Evolutionary conservation across 495 filamentous ascomycete species (phyloP).

Genomic region (Amphirosellinia nigrospora): DNA sequence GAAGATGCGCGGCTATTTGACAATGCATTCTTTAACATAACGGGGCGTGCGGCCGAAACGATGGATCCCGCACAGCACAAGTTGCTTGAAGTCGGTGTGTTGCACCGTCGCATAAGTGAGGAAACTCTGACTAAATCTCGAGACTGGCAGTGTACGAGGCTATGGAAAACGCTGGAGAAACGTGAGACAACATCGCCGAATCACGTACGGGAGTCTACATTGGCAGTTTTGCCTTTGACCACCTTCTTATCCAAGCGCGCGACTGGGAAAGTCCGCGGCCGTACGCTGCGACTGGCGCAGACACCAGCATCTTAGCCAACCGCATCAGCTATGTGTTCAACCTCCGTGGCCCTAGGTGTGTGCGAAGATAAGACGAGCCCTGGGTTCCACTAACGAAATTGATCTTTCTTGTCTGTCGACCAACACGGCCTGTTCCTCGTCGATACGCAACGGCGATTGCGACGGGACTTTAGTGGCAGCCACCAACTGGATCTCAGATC

Average conservation of each 20-base stretch:
- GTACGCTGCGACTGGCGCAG: not conserved
- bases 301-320: not conserved
- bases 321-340: not conserved
- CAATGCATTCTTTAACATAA: not conserved
- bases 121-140: no score
- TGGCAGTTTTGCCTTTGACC: not conserved
- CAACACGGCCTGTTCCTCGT: not conserved
- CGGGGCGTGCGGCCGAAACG: not conserved
- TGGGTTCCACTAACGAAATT: no score
- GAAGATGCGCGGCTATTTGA: conserved; percentile 1
- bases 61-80: not conserved
- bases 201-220: not conserved
- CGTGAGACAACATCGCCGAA: not conserved
- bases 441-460: not conserved
- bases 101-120: no score
- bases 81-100: not conserved
- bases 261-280: not conserved
- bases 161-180: not conserved
- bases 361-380: no score
- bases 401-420: not conserved
- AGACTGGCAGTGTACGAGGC: no score
- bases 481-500: not conserved
- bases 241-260: not conserved
- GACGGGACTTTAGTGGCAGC: not conserved
- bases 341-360: not conserved